Evolutionary conservation across 2,329 filamentous ascomycete genomes (phyloP), one percentile per base, ranked within the genome.

Genomic region (Beauveria australis): DNA sequence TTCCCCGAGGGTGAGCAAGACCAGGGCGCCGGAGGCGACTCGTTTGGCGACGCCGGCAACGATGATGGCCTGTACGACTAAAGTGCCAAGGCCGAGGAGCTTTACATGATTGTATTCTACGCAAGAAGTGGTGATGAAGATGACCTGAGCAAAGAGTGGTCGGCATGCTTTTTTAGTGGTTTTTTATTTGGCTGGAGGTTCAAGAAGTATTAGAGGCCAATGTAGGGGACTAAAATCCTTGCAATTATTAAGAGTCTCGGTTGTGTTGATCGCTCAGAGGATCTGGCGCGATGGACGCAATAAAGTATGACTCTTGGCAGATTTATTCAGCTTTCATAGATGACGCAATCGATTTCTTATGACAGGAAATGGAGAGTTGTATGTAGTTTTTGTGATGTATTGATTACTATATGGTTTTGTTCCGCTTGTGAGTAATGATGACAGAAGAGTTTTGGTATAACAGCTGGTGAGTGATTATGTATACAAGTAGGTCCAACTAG

Each of bases 51-150:
- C 70, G 90, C 86, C 67, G 93, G 91, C 70, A 92, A 96, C 74
- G 93, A 97, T 73, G 93, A 97, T 76, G 93, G 92, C 79, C 89
- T 97, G 74, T 97, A 97, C 76, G 91, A 96, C 79, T 97, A 92
- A 83, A 76, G 65, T n/a, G 40, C 46, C 19, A 47, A 46, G 33
- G 40, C 5, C 5, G 40, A 62, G 12, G 14, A n/a, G 40, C 18
- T 10, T 47, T 24, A 5, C 9, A 24, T 40, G 33, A 43, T 58
- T 62, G 61, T 59, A 65, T 68, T 67, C 66, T 63, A 56, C 43
- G 41, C 37, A 57, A 41, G 9, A 24, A 46, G 48, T 53, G 56
- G 9, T 48, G 28, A 49, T 41, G 44, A 41, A 24, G 22, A 24
- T 53, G 53, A 26, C 55, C 43, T 44, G 46, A 43, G 58, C 33